Base-by-base conservation (phyloP, 805 yeast genomes). In the Limtongia smithiae region DNA sequence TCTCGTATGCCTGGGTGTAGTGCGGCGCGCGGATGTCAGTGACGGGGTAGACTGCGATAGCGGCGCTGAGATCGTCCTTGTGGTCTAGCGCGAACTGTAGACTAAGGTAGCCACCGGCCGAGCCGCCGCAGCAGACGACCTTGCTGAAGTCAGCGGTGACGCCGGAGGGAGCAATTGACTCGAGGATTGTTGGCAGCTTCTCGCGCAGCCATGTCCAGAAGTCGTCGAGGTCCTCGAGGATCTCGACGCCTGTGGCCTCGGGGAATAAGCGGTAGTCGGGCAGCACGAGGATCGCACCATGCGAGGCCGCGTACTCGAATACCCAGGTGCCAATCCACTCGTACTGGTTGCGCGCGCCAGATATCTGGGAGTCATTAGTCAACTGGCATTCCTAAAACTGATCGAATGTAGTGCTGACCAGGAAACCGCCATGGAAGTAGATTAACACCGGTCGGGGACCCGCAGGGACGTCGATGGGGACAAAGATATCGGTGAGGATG, bases 231-330 rank as follows among this genome's bases (percentile, higher is more conserved):
- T 48, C 51, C 5, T 39, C 25, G 17, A 42, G 40, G 27, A 48
- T 48, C 17, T 48, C 47, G 21, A 40, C 15, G 12, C 51, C 51
- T 21, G 43, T 42, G 20, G 47, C 42, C 22, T 48, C 51, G 22
- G 51, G 51, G 28, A 48, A 15, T 21, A 48, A 25, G 22, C 46
- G 43, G 35, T 48, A 48, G 39, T 48, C 51, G 35, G 51, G 48
- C 38, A 33, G 33, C 25, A 48, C 20, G 20, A 48, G 38, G 44
- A 48, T 37, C 12, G 51, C 51, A 20, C 35, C 46, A 22, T 32
- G 37, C 24, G 43, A 27, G 8, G 30, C 15, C 1, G 51, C 51
- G 11, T 42, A 36, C 40, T 48, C 47, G 36, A n/a, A 12, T 20
- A 38, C 34, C 53, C 53, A 49, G 4, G 31, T 12, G 3, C 43